A percentile compares a stretch with the other conserved stretches of the same genome.
These are phyloP conservation scores for Fusarium marasasianum DNA, from an alignment of 2,329 filamentous ascomycete species.

Conservation along the genomic window DNA sequence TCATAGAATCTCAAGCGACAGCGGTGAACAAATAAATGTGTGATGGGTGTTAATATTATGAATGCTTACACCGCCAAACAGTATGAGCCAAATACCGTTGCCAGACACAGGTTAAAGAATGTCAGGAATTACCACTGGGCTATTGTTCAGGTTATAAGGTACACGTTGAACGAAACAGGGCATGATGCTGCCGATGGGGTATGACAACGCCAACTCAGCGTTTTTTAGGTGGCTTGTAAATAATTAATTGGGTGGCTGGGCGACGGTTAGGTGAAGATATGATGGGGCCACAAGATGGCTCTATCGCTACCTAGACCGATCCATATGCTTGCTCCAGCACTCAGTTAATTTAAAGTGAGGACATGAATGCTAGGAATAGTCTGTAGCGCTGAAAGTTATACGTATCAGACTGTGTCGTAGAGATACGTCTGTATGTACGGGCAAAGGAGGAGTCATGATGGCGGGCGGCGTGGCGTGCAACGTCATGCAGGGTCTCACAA, in stretches of 20 bases:
- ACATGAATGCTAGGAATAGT: not conserved
- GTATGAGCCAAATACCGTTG: not conserved
- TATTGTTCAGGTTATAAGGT: constrained; percentile 2
- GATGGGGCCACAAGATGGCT: constrained; percentile 7
- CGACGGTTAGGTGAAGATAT: constrained; percentile 11
- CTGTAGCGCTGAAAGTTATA: not conserved
- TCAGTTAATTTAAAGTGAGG: not conserved
- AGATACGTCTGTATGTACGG: not conserved
- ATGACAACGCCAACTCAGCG: constrained; percentile 34
- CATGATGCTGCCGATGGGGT: constrained; percentile 20
- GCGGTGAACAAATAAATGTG: constrained; percentile 14
- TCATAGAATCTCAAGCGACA: not conserved
- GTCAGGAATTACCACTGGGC: not conserved
- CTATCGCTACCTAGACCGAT: not conserved
- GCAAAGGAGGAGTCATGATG: constrained; percentile 22
- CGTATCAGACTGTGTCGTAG: not conserved
- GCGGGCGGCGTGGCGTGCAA: constrained; percentile 2
- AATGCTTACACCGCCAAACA: constrained; percentile 24
- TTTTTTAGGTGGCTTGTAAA: constrained; percentile 28
- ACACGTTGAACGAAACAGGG: not conserved
- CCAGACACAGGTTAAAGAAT: not conserved
- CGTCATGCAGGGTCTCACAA: constrained; percentile 25
- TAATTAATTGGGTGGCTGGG: constrained; percentile 44
- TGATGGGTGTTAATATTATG: not conserved
- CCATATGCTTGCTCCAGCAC: not conserved